phyloP scores from a whole-genome alignment of 257 asterid species.

The Dorcoceras hygrometricum region DNA sequence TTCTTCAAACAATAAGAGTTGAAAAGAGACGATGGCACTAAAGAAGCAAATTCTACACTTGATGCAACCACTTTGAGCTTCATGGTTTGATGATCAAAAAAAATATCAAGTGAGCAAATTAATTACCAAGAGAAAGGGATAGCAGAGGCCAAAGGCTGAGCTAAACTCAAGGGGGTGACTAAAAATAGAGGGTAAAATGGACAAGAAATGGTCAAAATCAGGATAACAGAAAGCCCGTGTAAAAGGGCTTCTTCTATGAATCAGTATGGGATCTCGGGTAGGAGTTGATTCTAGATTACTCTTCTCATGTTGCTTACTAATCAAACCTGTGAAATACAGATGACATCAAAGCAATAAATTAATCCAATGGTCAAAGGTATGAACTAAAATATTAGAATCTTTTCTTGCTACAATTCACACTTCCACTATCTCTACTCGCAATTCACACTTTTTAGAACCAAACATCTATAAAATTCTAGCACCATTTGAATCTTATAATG shows the following conservation, averaged over 20 bases:
- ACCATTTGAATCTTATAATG: neutral
- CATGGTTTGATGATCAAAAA: slow-evolving; percentile 33
- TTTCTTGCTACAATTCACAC: slow-evolving; percentile 26
- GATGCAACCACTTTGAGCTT: slow-evolving; percentile 44
- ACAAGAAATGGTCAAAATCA: slow-evolving; percentile 36
- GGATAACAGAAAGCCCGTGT: slow-evolving; percentile 49
- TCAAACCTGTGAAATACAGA: slow-evolving; percentile 52
- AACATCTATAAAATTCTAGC: slow-evolving; percentile 2
- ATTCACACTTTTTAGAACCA: slow-evolving; percentile 5
- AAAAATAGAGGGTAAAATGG: slow-evolving; percentile 21
- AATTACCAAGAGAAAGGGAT: slow-evolving; percentile 17
- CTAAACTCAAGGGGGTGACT: slow-evolving; percentile 26
- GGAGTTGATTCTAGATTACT: slow-evolving; percentile 27
- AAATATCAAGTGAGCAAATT: slow-evolving; percentile 11
- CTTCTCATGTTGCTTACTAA: slow-evolving; percentile 32
- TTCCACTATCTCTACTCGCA: slow-evolving; percentile 27
- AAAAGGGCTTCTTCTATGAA: slow-evolving; percentile 29
- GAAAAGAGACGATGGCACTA: slow-evolving; percentile 24
- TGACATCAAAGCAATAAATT: slow-evolving; percentile 14
- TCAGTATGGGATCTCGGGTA: slow-evolving; percentile 31
- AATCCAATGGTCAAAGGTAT: slow-evolving; percentile 1
- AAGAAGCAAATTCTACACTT: slow-evolving; percentile 30
- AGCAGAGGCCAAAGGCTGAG: slow-evolving; percentile 22
- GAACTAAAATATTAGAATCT: slow-evolving; percentile 1
- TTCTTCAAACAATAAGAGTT: slow-evolving; percentile 22